A percentile compares a stretch with the other conserved stretches of the same genome.
Evolutionary conservation across 352 stramenopile genomes (phyloP).

Genomic region (Phytophthora ohioensis): DNA sequence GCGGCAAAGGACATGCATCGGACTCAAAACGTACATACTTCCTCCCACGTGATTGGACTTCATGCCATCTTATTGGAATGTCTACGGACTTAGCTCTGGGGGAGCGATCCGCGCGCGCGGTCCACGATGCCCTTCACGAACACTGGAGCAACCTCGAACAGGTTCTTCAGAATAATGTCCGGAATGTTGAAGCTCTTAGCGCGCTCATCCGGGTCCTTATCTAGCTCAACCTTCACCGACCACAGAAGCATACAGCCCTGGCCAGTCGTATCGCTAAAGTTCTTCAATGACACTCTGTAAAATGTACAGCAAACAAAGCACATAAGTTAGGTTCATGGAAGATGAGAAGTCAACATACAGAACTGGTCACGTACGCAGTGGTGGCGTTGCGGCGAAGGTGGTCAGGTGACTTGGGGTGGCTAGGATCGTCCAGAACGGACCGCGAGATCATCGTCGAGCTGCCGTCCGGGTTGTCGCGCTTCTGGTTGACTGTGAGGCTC

Average conservation of each 20-base stretch:
- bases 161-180: conserved; percentile 90
- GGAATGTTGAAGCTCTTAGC: conserved; percentile 83
- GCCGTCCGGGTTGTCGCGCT: conserved; percentile 80
- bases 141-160: conserved; percentile 88
- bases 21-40: conserved; percentile 35
- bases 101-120: conserved; percentile 60
- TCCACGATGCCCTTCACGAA: conserved; percentile 89
- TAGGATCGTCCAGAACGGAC: conserved; percentile 77
- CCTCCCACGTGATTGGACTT: conserved; percentile 27
- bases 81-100: conserved; percentile 44
- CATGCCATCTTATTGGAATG: conserved; percentile 22
- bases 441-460: conserved; percentile 75
- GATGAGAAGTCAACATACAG: conserved; percentile 1
- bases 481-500: conserved; percentile 76
- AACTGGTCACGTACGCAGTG: conserved; percentile 64
- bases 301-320: neutral
- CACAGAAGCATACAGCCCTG: conserved; percentile 79
- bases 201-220: conserved; percentile 78
- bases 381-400: conserved; percentile 83
- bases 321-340: conserved; percentile 17
- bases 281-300: conserved; percentile 75
- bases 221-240: conserved; percentile 85
- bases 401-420: conserved; percentile 65
- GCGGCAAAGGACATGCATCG: conserved; percentile 27
- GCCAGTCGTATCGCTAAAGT: conserved; percentile 80